Percentiles rank a stretch among this genome's conserved stretches.
Conservation (phyloP, 305 asterid genomes). For the Fraxinus baroniana region DNA sequence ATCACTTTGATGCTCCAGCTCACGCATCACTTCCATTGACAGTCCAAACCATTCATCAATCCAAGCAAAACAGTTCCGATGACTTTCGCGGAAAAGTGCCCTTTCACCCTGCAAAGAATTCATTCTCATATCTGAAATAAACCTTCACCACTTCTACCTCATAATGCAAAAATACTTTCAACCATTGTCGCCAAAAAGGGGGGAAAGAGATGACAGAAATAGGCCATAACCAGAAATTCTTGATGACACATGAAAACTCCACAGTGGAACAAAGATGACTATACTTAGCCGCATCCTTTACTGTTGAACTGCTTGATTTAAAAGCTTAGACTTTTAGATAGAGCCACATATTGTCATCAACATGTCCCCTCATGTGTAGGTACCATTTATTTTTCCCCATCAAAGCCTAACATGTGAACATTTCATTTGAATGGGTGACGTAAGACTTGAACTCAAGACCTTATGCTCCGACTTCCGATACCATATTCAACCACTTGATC, state of each 20-base stretch:
- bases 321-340: not conserved
- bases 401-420: not conserved
- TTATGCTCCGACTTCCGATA: not conserved
- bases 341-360: not conserved
- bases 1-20: conserved; percentile 72
- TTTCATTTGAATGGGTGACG: not conserved
- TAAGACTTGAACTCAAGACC: not conserved
- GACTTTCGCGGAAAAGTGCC: conserved; percentile 84
- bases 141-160: not conserved
- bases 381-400: not conserved
- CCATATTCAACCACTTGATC: not conserved
- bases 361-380: not conserved
- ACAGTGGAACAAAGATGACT: not conserved
- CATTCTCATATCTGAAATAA: not conserved
- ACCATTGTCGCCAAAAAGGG: not conserved
- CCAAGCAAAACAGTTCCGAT: conserved; percentile 77
- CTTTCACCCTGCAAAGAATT: conserved; percentile 64
- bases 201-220: not conserved
- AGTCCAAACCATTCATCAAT: conserved; percentile 86
- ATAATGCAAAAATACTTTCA: not conserved
- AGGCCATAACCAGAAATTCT: not conserved
- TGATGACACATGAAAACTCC: not conserved
- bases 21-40: conserved; percentile 67
- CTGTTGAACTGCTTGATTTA: not conserved
- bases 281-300: not conserved